A percentile compares a stretch with the other conserved stretches of the same genome.
These are phyloP conservation scores for Aspergillus sergii DNA, from an alignment of 2,329 filamentous ascomycete genomes.

Conservation along the genomic window DNA sequence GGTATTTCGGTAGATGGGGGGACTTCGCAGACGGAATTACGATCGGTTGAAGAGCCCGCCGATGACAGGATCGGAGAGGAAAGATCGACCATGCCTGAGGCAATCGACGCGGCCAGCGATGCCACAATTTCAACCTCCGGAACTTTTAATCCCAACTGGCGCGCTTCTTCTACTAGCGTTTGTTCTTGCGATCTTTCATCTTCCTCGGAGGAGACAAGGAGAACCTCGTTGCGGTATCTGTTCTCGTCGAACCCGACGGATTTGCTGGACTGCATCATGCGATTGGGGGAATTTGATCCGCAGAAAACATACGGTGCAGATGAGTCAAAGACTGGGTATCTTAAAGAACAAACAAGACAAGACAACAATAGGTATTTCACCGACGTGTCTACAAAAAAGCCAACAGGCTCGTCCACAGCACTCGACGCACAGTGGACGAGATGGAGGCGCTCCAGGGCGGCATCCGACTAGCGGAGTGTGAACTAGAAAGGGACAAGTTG, in stretches of 20 bases:
- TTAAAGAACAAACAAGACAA: conserved; percentile 1
- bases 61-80: conserved; percentile 37
- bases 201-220: conserved; percentile 35
- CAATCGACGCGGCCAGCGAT: conserved; percentile 40
- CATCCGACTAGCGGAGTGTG: conserved; percentile 31
- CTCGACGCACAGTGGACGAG: conserved; percentile 36
- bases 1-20: conserved; percentile 27
- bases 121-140: conserved; percentile 36
- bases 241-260: conserved; percentile 35
- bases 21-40: conserved; percentile 33
- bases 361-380: conserved; percentile 6
- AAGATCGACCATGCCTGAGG: conserved; percentile 38
- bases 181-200: conserved; percentile 43
- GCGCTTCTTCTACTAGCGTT: conserved; percentile 40
- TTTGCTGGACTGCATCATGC: conserved; percentile 27
- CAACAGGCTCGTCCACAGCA: conserved; percentile 36
- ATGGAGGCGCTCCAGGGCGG: conserved; percentile 28
- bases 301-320: conserved; percentile 17
- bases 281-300: conserved; percentile 22
- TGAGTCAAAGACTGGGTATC: conserved; percentile 1
- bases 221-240: conserved; percentile 41
- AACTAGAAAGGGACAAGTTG: conserved; percentile 2
- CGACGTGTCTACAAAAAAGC: conserved; percentile 14
- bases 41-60: conserved; percentile 35
- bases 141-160: conserved; percentile 38